A percentile compares a stretch with the other conserved stretches of the same genome.
Evolutionary conservation across 2,329 filamentous ascomycete species (phyloP).

Genomic region (Beauveria sp.): DNA sequence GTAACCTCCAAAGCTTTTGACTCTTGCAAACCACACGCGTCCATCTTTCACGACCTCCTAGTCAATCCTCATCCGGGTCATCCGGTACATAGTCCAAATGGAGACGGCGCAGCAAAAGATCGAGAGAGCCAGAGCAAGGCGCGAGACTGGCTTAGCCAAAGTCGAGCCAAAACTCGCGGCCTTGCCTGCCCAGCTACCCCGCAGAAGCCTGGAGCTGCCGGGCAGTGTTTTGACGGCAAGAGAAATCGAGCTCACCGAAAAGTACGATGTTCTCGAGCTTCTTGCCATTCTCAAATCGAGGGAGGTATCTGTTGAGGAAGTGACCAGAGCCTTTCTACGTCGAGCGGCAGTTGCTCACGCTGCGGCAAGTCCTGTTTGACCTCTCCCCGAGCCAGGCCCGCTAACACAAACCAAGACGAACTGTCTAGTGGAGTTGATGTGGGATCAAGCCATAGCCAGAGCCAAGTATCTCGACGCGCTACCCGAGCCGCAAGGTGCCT

Average conservation of each 20-base stretch:
- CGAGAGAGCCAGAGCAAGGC: slow-evolving; percentile 9
- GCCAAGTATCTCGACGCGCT: slow-evolving; percentile 26
- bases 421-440: slow-evolving; percentile 26
- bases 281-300: slow-evolving; percentile 7
- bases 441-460: slow-evolving; percentile 27
- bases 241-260: slow-evolving; percentile 23
- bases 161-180: slow-evolving; percentile 14
- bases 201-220: slow-evolving; percentile 18
- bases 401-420: slow-evolving; percentile 20
- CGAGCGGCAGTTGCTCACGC: slow-evolving; percentile 11
- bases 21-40: not conserved
- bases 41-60: not conserved
- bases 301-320: slow-evolving; percentile 9
- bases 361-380: not conserved
- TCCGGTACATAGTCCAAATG: not conserved
- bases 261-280: slow-evolving; percentile 18
- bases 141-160: slow-evolving; percentile 13
- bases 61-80: too few species aligned
- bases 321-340: slow-evolving; percentile 9
- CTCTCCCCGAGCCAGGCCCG: not conserved
- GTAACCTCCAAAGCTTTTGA: not conserved
- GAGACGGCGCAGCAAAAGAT: slow-evolving; percentile 10
- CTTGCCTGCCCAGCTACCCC: slow-evolving; percentile 12
- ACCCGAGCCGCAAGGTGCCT: slow-evolving; percentile 23
- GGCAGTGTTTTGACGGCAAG: slow-evolving; percentile 17